Evolutionary conservation across 129 eudicot species (phyloP), one percentile per base, ranked within the genome.

Genomic region (Kitagawia praeruptora): DNA sequence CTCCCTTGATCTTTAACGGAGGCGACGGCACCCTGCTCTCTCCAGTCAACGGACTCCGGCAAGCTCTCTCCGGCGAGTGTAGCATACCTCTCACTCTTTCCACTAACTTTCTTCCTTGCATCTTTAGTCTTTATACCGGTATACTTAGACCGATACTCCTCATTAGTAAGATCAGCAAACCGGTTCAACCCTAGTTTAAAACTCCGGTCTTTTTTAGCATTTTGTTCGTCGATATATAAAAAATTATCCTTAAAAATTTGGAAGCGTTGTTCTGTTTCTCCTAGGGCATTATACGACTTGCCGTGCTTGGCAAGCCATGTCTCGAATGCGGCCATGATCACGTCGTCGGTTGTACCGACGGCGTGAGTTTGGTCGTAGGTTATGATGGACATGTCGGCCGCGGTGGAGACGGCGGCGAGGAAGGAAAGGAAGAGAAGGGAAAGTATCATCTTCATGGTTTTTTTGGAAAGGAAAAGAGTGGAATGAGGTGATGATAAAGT

Each of bases 171-270:
- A 84, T 84, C 87, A 8, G 90, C 84, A 64, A 87, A 87, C 75
- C 79, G 75, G 82, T 87, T 87, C 75, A 87, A 47, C 18, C 90
- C 90, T 27, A 87, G 34, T 77, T 81, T 84, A 38, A 75, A 87
- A 16, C 85, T 25, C 31, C 76, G 64, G 5, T 74, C 4, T 0
- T 74, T 63, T 4, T 18, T 84, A 16, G 84, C 74, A 51, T 87
- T 87, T 49, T 87, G 87, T 46, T 71, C 77, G 23, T 87, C 90
- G 47, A 87, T 69, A 37, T 84, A 87, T 25, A 31, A 61, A 44
- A 87, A 38, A 69, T 87, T 87, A 66, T 87, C 87, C 86, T 87
- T 87, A 31, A 87, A 87, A 39, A 87, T 84, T 79, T 84, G 80
- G 47, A 87, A 87, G 6, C 90, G 75, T 77, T 45, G 79, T 64